Conservation (phyloP, 305 asterid species). For the Euphrasia arctica region DNA sequence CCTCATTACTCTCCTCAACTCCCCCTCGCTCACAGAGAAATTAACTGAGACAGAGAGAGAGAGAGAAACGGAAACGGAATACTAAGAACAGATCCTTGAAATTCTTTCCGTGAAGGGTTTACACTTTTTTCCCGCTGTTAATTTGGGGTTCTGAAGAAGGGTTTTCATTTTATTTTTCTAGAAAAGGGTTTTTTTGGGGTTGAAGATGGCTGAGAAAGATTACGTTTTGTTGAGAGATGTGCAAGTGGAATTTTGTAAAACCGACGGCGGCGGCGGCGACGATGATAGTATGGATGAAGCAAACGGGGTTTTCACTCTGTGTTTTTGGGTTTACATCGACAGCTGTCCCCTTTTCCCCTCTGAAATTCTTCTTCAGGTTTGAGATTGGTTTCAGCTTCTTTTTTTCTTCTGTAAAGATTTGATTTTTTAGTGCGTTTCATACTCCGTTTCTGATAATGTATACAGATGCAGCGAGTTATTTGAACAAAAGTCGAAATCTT, state of each 20-base stretch:
- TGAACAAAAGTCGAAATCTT: slow-evolving; percentile 25
- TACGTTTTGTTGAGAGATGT: too few species aligned
- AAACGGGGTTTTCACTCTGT: slow-evolving; percentile 47
- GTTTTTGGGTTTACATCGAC: slow-evolving; percentile 80
- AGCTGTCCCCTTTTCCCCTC: slow-evolving; percentile 46
- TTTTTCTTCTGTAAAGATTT: too few species aligned
- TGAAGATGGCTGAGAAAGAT: slow-evolving; percentile 32
- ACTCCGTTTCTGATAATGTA: neutral
- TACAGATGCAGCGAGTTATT: too few species aligned
- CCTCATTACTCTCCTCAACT: slow-evolving; percentile 3
- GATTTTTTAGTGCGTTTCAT: neutral
- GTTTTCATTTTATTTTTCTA: slow-evolving; percentile 4
- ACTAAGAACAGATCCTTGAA: too few species aligned
- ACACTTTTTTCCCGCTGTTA: neutral
- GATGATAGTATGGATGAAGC: slow-evolving; percentile 34
- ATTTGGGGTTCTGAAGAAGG: slow-evolving; percentile 25
- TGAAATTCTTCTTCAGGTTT: slow-evolving; percentile 68
- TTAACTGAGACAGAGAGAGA: too few species aligned
- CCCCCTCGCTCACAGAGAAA: slow-evolving; percentile 16
- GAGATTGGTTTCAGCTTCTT: slow-evolving; percentile 1
- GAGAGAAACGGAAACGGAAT: too few species aligned
- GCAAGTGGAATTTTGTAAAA: too few species aligned
- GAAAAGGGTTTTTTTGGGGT: slow-evolving; percentile 18
- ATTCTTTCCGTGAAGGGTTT: neutral
- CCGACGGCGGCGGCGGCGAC: neutral